These are phyloP conservation scores for Waitea zeae DNA, from an alignment of 1,284 basidiomycete species.

Conservation along the genomic window DNA sequence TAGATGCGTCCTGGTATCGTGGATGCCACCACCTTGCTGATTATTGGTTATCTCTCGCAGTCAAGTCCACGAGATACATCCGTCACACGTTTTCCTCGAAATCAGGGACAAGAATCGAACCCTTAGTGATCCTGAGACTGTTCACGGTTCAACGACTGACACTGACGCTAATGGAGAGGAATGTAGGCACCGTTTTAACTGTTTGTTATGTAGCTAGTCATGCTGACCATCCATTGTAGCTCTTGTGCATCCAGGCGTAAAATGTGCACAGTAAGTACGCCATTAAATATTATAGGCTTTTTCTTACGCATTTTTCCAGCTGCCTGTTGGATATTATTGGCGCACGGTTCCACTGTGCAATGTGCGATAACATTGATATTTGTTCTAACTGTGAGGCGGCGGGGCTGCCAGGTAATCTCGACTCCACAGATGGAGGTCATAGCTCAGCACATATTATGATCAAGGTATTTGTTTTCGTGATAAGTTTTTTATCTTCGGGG, in stretches of 20 bases:
- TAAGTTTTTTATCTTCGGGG: neutral
- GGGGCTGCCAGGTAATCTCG: constrained; percentile 64
- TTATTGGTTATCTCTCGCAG: constrained; percentile 16
- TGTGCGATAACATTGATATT: constrained; percentile 70
- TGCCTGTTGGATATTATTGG: constrained; percentile 81
- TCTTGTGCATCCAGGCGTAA: constrained; percentile 52
- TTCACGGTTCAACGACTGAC: constrained; percentile 11
- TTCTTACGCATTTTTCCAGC: constrained; percentile 21
- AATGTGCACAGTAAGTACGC: constrained; percentile 57
- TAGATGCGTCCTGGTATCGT: too few species aligned
- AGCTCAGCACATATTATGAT: constrained; percentile 80
- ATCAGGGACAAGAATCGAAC: constrained; percentile 46
- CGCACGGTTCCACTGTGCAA: constrained; percentile 78
- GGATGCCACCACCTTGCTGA: neutral
- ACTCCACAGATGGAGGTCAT: constrained; percentile 59
- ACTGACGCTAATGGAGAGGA: constrained; percentile 29
- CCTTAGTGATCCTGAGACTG: constrained; percentile 22
- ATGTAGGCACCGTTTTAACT: constrained; percentile 1
- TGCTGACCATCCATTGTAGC: constrained; percentile 19
- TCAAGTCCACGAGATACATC: constrained; percentile 80
- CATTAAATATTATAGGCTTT: constrained; percentile 2
- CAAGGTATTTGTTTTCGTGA: constrained; percentile 36
- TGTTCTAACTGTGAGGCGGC: constrained; percentile 82
- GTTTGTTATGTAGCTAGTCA: neutral
- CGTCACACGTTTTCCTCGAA: constrained; percentile 68